phyloP scores from a whole-genome alignment of 768 basidiomycete genomes.

The Myochromella boudieri region DNA sequence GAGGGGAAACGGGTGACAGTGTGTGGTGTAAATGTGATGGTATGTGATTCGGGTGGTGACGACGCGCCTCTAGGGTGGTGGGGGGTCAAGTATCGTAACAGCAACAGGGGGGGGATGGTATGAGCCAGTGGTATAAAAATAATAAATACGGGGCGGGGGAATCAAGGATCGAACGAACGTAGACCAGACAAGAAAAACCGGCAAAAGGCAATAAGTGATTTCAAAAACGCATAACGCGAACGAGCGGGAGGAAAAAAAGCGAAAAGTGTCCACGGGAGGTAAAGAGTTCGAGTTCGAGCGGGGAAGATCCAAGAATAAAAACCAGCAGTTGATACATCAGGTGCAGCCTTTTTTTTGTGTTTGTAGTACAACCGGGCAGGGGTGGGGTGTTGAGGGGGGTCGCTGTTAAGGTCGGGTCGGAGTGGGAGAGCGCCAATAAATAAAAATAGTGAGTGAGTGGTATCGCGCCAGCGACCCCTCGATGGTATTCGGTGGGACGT shows the following conservation, averaged over 20 bases:
- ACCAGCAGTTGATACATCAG: too few species aligned
- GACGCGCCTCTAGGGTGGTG: too few species aligned
- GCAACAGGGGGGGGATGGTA: too few species aligned
- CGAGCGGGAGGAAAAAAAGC: background rate
- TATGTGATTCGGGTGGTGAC: too few species aligned
- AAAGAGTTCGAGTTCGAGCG: background rate
- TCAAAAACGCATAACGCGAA: conserved; percentile 4
- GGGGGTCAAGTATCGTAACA: too few species aligned
- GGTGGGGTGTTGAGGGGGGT: background rate
- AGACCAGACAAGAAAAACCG: background rate
- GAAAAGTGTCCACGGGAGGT: background rate
- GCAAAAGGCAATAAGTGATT: conserved; percentile 13
- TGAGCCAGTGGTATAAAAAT: conserved; percentile 13
- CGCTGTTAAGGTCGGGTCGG: too few species aligned
- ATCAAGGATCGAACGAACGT: too few species aligned
- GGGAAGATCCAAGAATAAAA: conserved; percentile 10
- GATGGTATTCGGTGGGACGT: conserved; percentile 1
- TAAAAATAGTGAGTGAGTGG: conserved; percentile 18
- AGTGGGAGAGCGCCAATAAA: conserved; percentile 22
- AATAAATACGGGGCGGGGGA: conserved; percentile 2
- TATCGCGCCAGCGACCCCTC: conserved; percentile 23
- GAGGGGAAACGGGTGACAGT: too few species aligned
- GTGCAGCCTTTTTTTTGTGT: conserved; percentile 2
- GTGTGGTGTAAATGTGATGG: too few species aligned
- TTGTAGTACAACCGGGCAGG: conserved; percentile 6